Evolutionary conservation across 192 early-diverging fungal genomes (phyloP).

Genomic region (Cetraspora pellucida): DNA sequence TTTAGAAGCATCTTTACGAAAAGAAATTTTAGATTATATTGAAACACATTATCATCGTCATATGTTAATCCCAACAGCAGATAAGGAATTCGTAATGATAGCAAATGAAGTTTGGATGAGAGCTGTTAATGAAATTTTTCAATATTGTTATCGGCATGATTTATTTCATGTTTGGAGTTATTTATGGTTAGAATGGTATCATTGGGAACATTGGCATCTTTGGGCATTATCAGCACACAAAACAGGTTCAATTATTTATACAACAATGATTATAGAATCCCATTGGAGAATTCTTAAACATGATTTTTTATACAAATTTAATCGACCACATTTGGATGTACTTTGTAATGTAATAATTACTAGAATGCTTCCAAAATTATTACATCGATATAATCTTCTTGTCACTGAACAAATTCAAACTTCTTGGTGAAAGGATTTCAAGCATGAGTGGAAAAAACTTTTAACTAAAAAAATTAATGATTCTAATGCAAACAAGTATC

Average conservation of each 20-base stretch:
- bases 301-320: slow-evolving; percentile 7
- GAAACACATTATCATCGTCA: background rate
- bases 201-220: background rate
- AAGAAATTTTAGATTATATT: too few relatives aligned
- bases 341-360: background rate
- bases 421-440: background rate
- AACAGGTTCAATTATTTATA: background rate
- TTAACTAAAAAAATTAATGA: background rate
- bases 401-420: background rate
- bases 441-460: background rate
- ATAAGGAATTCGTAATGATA: background rate
- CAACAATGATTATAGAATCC: slow-evolving; percentile 1
- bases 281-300: slow-evolving; percentile 5
- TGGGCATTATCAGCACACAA: background rate
- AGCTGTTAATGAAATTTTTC: background rate
- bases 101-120: background rate
- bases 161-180: background rate
- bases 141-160: too few relatives aligned
- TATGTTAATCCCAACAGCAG: background rate
- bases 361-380: background rate
- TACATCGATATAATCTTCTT: background rate
- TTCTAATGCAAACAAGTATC: background rate
- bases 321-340: background rate
- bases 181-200: background rate
- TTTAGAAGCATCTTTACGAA: too few relatives aligned